Evolutionary conservation across 2,329 filamentous ascomycete species (phyloP).

Genomic region (Cadophora sp.): DNA sequence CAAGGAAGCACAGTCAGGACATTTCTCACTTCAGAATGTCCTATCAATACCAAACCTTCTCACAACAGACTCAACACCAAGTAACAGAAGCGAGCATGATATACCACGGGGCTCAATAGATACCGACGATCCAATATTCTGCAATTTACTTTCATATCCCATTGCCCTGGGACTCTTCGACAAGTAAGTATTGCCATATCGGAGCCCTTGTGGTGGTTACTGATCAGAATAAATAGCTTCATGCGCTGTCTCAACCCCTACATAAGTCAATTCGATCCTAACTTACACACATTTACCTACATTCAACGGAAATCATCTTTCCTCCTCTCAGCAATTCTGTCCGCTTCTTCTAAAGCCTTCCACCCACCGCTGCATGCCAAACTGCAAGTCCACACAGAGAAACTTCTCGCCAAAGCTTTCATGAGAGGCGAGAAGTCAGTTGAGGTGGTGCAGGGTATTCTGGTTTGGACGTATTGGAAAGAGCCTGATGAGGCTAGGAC

Average conservation of each 20-base stretch:
- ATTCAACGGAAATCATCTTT: slow-evolving; percentile 48
- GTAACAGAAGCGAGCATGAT: slow-evolving; percentile 6
- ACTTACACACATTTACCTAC: slow-evolving; percentile 48
- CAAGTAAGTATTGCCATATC: slow-evolving; percentile 29
- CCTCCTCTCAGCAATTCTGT: slow-evolving; percentile 47
- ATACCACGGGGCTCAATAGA: not conserved
- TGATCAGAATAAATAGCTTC: slow-evolving; percentile 42
- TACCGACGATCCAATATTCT: slow-evolving; percentile 43
- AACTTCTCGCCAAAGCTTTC: slow-evolving; percentile 44
- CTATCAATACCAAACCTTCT: slow-evolving; percentile 35
- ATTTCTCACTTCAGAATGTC: slow-evolving; percentile 47
- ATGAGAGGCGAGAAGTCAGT: slow-evolving; percentile 47
- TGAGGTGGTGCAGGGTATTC: slow-evolving; percentile 50
- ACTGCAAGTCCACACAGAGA: slow-evolving; percentile 45
- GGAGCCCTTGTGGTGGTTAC: not conserved
- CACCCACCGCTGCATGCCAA: slow-evolving; percentile 45
- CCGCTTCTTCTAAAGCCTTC: slow-evolving; percentile 48
- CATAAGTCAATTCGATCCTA: slow-evolving; percentile 50
- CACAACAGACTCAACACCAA: not conserved
- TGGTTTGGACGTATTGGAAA: slow-evolving; percentile 52
- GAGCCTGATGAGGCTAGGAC: slow-evolving; percentile 50
- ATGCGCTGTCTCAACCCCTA: slow-evolving; percentile 50
- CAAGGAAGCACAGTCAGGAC: slow-evolving; percentile 45
- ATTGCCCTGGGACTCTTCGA: slow-evolving; percentile 45
- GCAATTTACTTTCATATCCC: slow-evolving; percentile 40